Percentiles rank a stretch among this genome's conserved stretches.
Conservation (phyloP, 768 basidiomycete species). For the Mrakia blollopis region DNA sequence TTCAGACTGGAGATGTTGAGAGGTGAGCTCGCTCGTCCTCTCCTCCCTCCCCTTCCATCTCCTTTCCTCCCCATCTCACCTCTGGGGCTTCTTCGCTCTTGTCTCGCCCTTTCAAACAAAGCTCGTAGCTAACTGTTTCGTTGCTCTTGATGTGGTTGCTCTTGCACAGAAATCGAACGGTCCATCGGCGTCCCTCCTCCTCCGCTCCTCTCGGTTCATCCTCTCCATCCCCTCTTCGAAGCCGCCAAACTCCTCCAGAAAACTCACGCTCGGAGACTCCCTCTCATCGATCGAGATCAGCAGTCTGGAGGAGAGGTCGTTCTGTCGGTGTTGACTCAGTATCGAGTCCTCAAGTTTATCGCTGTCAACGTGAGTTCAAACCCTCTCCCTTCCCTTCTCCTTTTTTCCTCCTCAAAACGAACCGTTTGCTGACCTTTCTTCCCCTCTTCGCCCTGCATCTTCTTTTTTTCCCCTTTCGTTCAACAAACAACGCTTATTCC, state of each 20-base stretch:
- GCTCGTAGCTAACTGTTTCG: not conserved
- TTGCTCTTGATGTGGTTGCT: not conserved
- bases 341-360: constrained; percentile 95
- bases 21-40: constrained; percentile 51
- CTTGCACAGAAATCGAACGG: constrained; percentile 75
- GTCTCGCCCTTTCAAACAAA: not conserved
- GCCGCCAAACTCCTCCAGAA: constrained; percentile 85
- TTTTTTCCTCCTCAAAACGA: constrained; percentile 8
- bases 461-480: not conserved
- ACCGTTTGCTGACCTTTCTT: not conserved
- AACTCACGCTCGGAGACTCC: constrained; percentile 90
- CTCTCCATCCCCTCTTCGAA: constrained; percentile 78
- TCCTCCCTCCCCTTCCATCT: not conserved
- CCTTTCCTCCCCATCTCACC: not conserved
- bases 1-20: constrained; percentile 82
- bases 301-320: constrained; percentile 95
- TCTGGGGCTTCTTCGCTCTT: too few relatives aligned
- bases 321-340: constrained; percentile 92
- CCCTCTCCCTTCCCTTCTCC: not conserved
- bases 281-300: constrained; percentile 85
- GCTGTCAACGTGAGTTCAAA: constrained; percentile 76
- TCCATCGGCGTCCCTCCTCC: constrained; percentile 86
- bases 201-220: constrained; percentile 82
- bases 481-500: not conserved
- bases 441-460: not conserved